Conservation (phyloP, 176 grass and related monocot species). For the Oryza punctata region DNA sequence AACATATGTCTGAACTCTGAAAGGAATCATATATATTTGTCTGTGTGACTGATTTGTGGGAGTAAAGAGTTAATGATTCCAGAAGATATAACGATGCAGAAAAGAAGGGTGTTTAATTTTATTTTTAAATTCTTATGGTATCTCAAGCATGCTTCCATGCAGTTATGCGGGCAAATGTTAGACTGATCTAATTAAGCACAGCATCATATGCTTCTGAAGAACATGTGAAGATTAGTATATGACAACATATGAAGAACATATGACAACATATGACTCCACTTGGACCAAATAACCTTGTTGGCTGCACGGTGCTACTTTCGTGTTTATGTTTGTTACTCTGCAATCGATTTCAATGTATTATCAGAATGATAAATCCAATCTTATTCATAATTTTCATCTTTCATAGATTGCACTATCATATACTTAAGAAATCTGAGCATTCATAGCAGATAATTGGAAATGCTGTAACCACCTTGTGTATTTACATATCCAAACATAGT, state of each 20-base stretch:
- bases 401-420: background rate
- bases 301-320: background rate
- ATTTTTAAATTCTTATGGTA: background rate
- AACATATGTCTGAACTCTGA: background rate
- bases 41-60: background rate
- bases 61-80: background rate
- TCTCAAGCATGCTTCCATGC: constrained; percentile 8
- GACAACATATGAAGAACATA: too few species aligned
- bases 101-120: background rate
- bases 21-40: background rate
- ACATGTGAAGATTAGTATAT: background rate
- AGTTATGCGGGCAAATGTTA: background rate
- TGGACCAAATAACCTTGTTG: constrained; percentile 1
- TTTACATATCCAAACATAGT: constrained; percentile 14
- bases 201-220: background rate
- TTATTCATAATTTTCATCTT: background rate
- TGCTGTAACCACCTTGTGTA: background rate
- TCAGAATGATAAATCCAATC: constrained; percentile 9
- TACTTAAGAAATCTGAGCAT: background rate
- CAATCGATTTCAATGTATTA: background rate
- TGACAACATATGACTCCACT: too few species aligned
- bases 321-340: background rate
- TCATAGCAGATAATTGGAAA: background rate
- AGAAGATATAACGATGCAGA: background rate
- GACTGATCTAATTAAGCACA: background rate